Base-by-base conservation (phyloP, 768 basidiomycete genomes). In the Gloeophyllum trabeum region DNA sequence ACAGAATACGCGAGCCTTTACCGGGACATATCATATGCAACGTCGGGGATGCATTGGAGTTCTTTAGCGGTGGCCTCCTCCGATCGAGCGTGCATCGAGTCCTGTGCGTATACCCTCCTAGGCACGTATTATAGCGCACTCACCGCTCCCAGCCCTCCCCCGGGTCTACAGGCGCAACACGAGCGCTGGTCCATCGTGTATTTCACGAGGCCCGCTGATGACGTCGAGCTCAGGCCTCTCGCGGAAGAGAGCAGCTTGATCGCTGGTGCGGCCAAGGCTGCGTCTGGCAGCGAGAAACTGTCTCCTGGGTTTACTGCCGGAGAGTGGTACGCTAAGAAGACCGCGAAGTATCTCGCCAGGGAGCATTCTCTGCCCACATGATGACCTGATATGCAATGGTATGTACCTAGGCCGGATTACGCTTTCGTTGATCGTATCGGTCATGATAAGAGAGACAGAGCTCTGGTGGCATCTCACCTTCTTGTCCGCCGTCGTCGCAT, bases 21-120 rank as follows among this genome's bases (percentile, higher is more conserved):
- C 64, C 65, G 1, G 68, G 67, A 4, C 64, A 66, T 37, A 62
- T 61, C 3, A 61, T 69, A 35, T 68, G 67, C 54, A 71, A 71
- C 46, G 45, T 70, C 30, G 69, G 68, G 5, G 69, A 71, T 43
- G 62, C 69, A 4, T 45, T 71, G 40, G 55, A 62, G 30, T 58
- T 69, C 18, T 67, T 69, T 51, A 67, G 65, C 45, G 68, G 65
- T 3, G 69, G 69, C 4, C 63, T 70, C 18, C 54, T 71, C 28
- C 58, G 61, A 23, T 69, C 65, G 10, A 67, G 63, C 46, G 51
- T 69, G 5, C 67, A 69, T 43, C 60, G 66, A 21, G 64, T 69
- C 23, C 56, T 65, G 63, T 65, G n/a, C n/a, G n/a, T n/a, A n/a
- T n/a, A 42, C 37, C 7, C 39, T 20, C 22, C 25, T 3, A 32